phyloP scores from a whole-genome alignment of 176 grass and related monocot genomes.

The Phoenix dactylifera region DNA sequence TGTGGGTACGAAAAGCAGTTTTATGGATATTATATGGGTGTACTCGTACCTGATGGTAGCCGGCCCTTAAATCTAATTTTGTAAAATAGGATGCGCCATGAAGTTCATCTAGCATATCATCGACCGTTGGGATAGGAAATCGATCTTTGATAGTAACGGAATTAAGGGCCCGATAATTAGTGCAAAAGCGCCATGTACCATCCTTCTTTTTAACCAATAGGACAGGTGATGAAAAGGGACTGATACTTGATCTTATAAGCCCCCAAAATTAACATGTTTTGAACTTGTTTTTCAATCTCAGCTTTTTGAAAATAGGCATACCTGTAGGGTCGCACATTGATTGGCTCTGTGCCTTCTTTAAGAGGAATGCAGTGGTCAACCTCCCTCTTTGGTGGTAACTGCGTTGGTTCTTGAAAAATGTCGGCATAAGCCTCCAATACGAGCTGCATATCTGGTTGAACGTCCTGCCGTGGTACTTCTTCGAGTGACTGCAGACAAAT shows the following conservation, averaged over 20 bases:
- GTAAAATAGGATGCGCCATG: not conserved
- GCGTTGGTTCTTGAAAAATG: not conserved
- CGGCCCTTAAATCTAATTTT: not conserved
- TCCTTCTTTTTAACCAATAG: conserved; percentile 5
- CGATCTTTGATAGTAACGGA: not conserved
- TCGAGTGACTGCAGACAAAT: too few relatives aligned
- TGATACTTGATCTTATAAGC: not conserved
- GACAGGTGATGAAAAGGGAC: not conserved
- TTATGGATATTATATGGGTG: not conserved
- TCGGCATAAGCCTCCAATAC: not conserved
- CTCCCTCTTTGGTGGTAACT: not conserved
- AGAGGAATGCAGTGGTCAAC: not conserved
- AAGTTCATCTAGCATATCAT: conserved; percentile 8
- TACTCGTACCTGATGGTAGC: not conserved
- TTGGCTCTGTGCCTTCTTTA: not conserved
- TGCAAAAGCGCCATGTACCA: not conserved
- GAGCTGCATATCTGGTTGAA: too few relatives aligned
- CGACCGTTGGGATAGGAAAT: conserved; percentile 3
- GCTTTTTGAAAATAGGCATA: not conserved
- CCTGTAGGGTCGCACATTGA: not conserved
- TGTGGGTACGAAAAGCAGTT: not conserved
- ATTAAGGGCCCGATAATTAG: not conserved
- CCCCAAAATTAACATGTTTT: not conserved
- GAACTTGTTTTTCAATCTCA: not conserved
- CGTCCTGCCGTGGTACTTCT: too few relatives aligned